phyloP scores from a whole-genome alignment of 768 basidiomycete genomes.

The Tricholoma hemisulphureum region DNA sequence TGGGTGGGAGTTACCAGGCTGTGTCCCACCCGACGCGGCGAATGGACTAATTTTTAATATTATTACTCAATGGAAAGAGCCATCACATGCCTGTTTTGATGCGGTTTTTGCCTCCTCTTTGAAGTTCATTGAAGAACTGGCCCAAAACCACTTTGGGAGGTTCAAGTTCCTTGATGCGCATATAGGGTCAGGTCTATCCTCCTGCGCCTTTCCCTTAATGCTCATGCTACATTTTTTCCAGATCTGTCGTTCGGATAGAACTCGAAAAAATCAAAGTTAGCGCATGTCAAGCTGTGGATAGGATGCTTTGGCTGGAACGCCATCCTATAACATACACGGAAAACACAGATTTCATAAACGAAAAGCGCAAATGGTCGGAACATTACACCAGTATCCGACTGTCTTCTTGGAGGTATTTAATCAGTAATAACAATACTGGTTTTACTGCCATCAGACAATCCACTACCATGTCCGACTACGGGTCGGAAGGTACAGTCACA shows the following conservation, averaged over 20 bases:
- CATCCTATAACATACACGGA: not conserved
- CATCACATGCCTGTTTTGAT: conserved; percentile 30
- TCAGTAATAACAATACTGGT: not conserved
- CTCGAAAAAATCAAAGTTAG: not conserved
- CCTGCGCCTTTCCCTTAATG: not conserved
- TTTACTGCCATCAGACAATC: too few species aligned
- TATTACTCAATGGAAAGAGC: conserved; percentile 28
- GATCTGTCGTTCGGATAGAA: not conserved
- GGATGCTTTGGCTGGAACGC: not conserved
- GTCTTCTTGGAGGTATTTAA: not conserved
- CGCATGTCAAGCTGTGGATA: not conserved
- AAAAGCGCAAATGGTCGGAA: not conserved
- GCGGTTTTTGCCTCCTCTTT: conserved; percentile 15
- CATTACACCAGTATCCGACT: not conserved
- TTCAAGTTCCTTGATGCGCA: conserved; percentile 27
- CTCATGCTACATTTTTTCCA: not conserved
- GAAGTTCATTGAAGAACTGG: conserved; percentile 17
- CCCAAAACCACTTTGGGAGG: conserved; percentile 28
- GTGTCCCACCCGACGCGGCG: conserved; percentile 36
- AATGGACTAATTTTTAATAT: conserved; percentile 26
- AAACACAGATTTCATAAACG: not conserved
- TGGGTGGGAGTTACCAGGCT: conserved; percentile 36
- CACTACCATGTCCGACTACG: too few species aligned
- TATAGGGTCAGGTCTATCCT: conserved; percentile 19
- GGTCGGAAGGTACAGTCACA: not conserved